phyloP scores from a whole-genome alignment of 192 early-diverging fungal genomes.

The Ambispora gerdemannii region DNA sequence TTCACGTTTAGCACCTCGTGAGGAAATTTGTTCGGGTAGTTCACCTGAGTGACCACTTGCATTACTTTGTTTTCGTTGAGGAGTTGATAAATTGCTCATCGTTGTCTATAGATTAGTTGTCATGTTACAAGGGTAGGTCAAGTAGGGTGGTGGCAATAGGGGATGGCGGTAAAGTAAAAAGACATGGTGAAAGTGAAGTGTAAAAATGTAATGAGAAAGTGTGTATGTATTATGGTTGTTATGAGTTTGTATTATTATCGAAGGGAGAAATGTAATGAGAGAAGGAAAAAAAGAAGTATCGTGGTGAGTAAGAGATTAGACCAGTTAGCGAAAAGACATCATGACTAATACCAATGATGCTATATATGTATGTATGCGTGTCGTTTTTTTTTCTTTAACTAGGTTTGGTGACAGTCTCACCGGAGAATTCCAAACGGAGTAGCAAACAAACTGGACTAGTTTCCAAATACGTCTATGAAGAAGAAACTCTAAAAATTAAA shows the following conservation, averaged over 20 bases:
- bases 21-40: conserved; percentile 19
- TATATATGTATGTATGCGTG: background rate
- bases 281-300: background rate
- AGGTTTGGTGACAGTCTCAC: background rate
- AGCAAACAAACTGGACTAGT: background rate
- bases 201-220: too few species aligned
- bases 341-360: background rate
- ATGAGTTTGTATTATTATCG: too few species aligned
- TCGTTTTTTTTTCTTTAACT: background rate
- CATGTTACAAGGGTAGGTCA: background rate
- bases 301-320: background rate
- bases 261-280: too few species aligned
- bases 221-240: background rate
- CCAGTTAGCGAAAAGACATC: background rate
- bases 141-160: background rate
- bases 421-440: background rate
- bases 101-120: background rate
- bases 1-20: conserved; percentile 33
- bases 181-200: too few species aligned
- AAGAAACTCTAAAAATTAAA: too few species aligned
- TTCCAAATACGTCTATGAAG: background rate
- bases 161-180: too few species aligned
- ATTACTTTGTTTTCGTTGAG: conserved; percentile 25
- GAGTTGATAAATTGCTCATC: background rate
- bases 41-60: conserved; percentile 7